phyloP scores from a whole-genome alignment of 2,329 filamentous ascomycete genomes.

The Samsoniella hepiali region DNA sequence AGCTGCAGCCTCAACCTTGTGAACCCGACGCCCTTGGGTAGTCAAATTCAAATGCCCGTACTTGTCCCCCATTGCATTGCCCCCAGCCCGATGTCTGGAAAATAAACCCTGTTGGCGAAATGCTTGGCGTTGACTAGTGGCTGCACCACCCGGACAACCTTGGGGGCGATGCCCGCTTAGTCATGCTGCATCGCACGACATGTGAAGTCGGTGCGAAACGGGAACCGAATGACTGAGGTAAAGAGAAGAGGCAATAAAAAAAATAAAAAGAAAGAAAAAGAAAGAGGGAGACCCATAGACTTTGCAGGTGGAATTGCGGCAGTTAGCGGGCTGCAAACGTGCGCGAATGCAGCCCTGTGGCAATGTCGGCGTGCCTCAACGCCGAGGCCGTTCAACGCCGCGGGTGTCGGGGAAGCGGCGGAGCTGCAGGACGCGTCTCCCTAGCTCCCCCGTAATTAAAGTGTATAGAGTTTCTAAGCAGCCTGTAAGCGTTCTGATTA shows the following conservation, averaged over 20 bases:
- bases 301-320: neutral
- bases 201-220: neutral
- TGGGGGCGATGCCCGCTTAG: neutral
- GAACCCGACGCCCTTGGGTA: neutral
- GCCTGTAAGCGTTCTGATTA: neutral
- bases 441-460: neutral
- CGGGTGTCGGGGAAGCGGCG: neutral
- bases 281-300: neutral
- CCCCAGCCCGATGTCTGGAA: neutral
- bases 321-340: neutral
- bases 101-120: neutral
- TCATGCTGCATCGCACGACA: neutral
- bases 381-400: neutral
- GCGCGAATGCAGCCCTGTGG: neutral
- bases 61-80: too few species aligned
- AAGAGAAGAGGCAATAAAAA: neutral
- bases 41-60: neutral
- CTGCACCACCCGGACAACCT: neutral
- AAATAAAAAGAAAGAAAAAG: too few species aligned
- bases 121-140: neutral
- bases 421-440: neutral
- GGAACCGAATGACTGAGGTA: neutral
- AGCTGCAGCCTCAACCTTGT: neutral
- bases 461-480: neutral
- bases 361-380: neutral